These are phyloP conservation scores for Trichosporon sp. DNA, from an alignment of 1,284 basidiomycete species.

Conservation along the genomic window DNA sequence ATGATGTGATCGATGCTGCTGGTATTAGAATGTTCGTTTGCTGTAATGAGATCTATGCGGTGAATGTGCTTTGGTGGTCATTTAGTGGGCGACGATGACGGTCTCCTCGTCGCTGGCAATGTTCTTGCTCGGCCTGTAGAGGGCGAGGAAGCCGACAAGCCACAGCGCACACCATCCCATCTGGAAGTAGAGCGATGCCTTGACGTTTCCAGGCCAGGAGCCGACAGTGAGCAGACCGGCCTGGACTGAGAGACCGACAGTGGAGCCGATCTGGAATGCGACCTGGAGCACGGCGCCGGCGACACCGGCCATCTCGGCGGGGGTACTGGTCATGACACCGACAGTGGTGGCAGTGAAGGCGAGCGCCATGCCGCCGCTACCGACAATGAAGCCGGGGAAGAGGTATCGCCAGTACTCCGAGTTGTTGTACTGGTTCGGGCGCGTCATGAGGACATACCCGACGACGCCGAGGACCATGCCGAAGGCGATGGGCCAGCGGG, in stretches of 20 bases:
- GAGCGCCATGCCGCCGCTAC: constrained; percentile 39
- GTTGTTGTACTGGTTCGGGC: constrained; percentile 32
- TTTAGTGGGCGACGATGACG: neutral
- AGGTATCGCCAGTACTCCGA: constrained; percentile 49
- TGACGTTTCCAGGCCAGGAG: constrained; percentile 43
- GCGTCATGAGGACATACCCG: constrained; percentile 43
- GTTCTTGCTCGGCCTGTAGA: constrained; percentile 41
- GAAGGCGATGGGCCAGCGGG: constrained; percentile 39
- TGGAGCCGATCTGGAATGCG: constrained; percentile 47
- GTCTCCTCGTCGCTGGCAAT: neutral
- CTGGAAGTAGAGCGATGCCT: constrained; percentile 47
- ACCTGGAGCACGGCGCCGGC: constrained; percentile 54
- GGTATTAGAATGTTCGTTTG: neutral
- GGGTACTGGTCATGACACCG: constrained; percentile 45
- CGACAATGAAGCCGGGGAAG: constrained; percentile 46
- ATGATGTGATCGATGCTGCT: too few species aligned
- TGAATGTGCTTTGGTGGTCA: neutral
- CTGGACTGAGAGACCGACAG: constrained; percentile 49
- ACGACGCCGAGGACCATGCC: constrained; percentile 38
- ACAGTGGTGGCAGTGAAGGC: constrained; percentile 40
- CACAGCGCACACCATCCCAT: constrained; percentile 48
- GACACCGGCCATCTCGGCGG: constrained; percentile 47
- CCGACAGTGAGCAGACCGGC: constrained; percentile 51
- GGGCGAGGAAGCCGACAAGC: constrained; percentile 42
- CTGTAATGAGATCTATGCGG: neutral